phyloP scores from a whole-genome alignment of 2,329 filamentous ascomycete species.

The Penicillium corylophilum region DNA sequence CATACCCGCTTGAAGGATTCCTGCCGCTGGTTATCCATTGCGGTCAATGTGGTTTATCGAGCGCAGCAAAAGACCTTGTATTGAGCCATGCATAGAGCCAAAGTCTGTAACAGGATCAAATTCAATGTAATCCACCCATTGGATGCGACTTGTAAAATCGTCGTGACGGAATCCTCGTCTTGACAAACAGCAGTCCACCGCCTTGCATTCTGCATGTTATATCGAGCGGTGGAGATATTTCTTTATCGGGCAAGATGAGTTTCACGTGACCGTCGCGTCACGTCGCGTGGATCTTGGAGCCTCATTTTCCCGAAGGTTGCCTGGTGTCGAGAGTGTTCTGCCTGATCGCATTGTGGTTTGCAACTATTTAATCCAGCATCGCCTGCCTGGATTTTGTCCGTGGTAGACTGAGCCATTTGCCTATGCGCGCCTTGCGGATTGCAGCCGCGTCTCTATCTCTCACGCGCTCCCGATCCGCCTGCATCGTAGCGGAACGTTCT shows the following conservation, averaged over 20 bases:
- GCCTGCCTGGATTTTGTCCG: background rate
- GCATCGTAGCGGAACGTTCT: background rate
- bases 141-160: background rate
- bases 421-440: conserved; percentile 18
- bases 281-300: conserved; percentile 14
- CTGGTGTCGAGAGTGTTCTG: conserved; percentile 2
- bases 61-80: background rate
- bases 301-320: background rate
- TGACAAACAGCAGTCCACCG: conserved; percentile 12
- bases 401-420: background rate
- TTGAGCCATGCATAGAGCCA: background rate
- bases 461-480: conserved; percentile 13
- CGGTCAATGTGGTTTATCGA: background rate
- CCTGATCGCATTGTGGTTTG: conserved; percentile 1
- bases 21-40: conserved; percentile 41
- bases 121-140: background rate
- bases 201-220: conserved; percentile 25
- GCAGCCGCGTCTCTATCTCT: conserved; percentile 15
- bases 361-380: background rate
- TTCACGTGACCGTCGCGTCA: conserved; percentile 22
- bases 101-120: background rate
- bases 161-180: background rate
- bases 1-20: conserved; percentile 44
- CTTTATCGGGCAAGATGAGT: conserved; percentile 8
- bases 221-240: conserved; percentile 21